Percentiles rank a stretch among this genome's conserved stretches.
phyloP scores from a whole-genome alignment of 2,329 filamentous ascomycete genomes.

The Pseudonectria foliicola region DNA sequence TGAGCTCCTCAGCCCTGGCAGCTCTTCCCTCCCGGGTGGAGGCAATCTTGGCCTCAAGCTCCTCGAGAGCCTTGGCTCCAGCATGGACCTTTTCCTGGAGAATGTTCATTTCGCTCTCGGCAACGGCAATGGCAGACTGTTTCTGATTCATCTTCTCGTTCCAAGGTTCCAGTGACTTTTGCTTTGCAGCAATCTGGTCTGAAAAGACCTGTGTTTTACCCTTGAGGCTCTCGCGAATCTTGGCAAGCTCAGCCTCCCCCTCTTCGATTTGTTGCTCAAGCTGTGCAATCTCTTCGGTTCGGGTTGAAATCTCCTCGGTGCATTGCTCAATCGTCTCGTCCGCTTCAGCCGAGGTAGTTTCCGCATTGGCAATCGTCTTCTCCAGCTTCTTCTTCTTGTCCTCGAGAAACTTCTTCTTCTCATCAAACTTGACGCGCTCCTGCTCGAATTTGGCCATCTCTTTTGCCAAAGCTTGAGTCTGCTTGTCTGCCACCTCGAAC shows the following conservation, averaged over 20 bases:
- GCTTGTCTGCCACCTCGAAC: conserved; percentile 74
- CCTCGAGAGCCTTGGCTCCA: conserved; percentile 74
- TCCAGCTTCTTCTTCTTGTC: conserved; percentile 94
- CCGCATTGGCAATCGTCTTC: conserved; percentile 73
- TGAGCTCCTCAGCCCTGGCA: conserved; percentile 66
- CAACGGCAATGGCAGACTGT: conserved; percentile 86
- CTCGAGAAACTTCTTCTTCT: conserved; percentile 89
- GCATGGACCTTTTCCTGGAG: conserved; percentile 84
- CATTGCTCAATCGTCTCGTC: conserved; percentile 73
- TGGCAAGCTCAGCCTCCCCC: conserved; percentile 75
- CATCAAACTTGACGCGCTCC: conserved; percentile 93
- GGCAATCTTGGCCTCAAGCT: conserved; percentile 72
- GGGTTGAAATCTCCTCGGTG: conserved; percentile 67
- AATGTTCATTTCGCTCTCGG: conserved; percentile 90
- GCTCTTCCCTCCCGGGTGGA: conserved; percentile 64
- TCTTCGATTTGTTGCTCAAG: conserved; percentile 69
- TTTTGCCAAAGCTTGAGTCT: conserved; percentile 70
- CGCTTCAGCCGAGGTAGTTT: conserved; percentile 66
- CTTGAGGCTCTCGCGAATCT: conserved; percentile 81
- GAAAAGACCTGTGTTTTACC: conserved; percentile 95
- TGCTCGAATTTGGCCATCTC: conserved; percentile 92
- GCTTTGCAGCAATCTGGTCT: conserved; percentile 83
- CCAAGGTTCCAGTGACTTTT: conserved; percentile 94
- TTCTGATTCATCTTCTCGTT: conserved; percentile 96
- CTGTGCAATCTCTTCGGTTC: conserved; percentile 63